phyloP scores from a whole-genome alignment of 2,329 filamentous ascomycete genomes.

The Aspergillus melleus region DNA sequence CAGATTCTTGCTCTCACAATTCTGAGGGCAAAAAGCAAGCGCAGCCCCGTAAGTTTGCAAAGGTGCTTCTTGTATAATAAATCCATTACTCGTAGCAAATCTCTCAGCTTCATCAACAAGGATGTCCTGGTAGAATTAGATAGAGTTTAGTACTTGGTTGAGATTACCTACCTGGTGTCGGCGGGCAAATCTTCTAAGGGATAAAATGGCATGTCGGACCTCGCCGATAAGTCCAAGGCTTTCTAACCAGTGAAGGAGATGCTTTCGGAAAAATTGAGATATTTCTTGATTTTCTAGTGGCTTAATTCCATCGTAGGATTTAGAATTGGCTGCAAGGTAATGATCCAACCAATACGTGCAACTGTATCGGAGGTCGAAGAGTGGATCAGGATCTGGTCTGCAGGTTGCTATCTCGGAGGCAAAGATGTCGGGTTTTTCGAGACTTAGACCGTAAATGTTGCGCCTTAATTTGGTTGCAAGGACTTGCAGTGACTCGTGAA shows the following conservation, averaged over 20 bases:
- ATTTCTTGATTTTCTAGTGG: neutral
- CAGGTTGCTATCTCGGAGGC: neutral
- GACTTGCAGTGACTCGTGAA: neutral
- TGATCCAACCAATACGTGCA: constrained; percentile 5
- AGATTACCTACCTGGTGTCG: neutral
- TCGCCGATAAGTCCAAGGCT: constrained; percentile 1
- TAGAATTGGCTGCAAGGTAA: neutral
- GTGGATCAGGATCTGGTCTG: constrained; percentile 3
- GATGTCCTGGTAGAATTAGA: too few relatives aligned
- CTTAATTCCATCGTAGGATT: neutral
- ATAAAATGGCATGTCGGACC: constrained; percentile 1
- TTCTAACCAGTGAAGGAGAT: constrained; percentile 8
- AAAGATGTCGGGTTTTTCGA: neutral
- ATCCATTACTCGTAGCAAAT: neutral
- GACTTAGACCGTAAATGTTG: constrained; percentile 4
- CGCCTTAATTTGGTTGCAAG: neutral
- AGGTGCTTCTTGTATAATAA: constrained; percentile 7
- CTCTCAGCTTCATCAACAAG: constrained; percentile 1
- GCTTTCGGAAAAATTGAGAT: neutral
- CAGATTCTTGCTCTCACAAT: neutral
- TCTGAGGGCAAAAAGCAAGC: constrained; percentile 4
- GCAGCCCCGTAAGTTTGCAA: constrained; percentile 4
- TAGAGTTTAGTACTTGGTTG: neutral
- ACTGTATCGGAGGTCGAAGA: constrained; percentile 5
- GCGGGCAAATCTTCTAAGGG: neutral